Evolutionary conservation across 1,139 yeast genomes (phyloP).

Genomic region (Suhomyces taliae): DNA sequence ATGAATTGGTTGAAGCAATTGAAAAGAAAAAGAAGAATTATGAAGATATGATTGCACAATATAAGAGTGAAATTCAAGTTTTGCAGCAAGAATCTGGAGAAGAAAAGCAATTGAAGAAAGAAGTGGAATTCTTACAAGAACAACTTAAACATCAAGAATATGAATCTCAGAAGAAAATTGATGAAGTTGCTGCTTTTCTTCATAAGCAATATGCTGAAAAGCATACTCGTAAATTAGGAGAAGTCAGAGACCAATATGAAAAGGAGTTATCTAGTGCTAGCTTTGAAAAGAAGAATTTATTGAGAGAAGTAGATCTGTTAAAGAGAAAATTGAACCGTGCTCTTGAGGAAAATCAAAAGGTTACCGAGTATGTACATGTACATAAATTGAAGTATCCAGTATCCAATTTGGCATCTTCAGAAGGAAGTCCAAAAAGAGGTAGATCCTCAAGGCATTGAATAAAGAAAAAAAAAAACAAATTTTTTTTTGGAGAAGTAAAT

Average conservation of each 20-base stretch:
- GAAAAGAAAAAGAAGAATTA: constrained; percentile 15
- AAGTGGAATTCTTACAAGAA: constrained; percentile 14
- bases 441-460: constrained; percentile 6
- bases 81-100: constrained; percentile 13
- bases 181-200: constrained; percentile 24
- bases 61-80: constrained; percentile 14
- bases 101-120: constrained; percentile 10
- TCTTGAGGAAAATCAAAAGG: constrained; percentile 16
- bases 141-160: constrained; percentile 18
- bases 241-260: constrained; percentile 17
- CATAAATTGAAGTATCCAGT: constrained; percentile 16
- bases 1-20: constrained; percentile 20
- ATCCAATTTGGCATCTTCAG: constrained; percentile 3
- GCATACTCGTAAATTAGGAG: constrained; percentile 19
- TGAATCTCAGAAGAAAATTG: constrained; percentile 21
- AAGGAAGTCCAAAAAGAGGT: constrained; percentile 10
- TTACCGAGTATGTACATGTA: constrained; percentile 16
- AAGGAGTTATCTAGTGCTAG: constrained; percentile 13
- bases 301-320: constrained; percentile 18
- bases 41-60: constrained; percentile 13
- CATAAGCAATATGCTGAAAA: constrained; percentile 28
- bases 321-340: constrained; percentile 17
- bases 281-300: constrained; percentile 14
- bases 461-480: no score
- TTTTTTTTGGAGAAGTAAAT: no score